These are phyloP conservation scores for Apophysomyces sp. DNA, from an alignment of 371 early-diverging fungal genomes.

Conservation along the genomic window DNA sequence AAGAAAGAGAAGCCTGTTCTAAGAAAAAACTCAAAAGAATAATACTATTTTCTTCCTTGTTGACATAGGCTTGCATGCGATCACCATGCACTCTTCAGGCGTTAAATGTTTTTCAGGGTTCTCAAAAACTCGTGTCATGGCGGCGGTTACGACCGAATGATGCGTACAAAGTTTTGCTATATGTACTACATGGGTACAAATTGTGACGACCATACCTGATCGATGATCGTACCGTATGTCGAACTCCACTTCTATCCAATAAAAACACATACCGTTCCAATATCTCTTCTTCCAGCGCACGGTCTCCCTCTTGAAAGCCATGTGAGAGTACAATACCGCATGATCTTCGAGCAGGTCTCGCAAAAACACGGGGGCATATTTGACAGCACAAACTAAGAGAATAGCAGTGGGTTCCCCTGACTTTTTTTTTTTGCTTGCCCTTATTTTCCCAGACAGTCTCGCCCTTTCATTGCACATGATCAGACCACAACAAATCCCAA, in stretches of 20 bases:
- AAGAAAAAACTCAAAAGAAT: background rate
- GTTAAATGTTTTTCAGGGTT: conserved; percentile 2
- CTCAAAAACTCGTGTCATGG: conserved; percentile 1
- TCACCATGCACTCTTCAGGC: background rate
- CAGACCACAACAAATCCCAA: background rate
- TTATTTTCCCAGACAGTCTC: conserved; percentile 1
- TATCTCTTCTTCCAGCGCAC: background rate
- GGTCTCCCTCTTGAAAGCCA: background rate
- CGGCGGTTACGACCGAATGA: background rate
- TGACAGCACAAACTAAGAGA: background rate
- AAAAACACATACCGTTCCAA: background rate
- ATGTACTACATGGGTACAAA: background rate
- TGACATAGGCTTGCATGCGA: background rate
- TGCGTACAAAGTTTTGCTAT: background rate
- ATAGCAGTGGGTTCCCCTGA: background rate
- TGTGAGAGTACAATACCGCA: background rate
- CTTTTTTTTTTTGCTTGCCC: background rate
- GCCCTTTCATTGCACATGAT: background rate
- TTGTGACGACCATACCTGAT: conserved; percentile 1
- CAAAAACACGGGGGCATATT: conserved; percentile 2
- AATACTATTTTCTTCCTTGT: background rate
- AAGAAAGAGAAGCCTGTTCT: background rate
- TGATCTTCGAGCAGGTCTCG: background rate
- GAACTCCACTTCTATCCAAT: background rate
- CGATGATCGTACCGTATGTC: background rate